Conservation (phyloP, 768 basidiomycete species). For the Rhizopogon vesiculosus region DNA sequence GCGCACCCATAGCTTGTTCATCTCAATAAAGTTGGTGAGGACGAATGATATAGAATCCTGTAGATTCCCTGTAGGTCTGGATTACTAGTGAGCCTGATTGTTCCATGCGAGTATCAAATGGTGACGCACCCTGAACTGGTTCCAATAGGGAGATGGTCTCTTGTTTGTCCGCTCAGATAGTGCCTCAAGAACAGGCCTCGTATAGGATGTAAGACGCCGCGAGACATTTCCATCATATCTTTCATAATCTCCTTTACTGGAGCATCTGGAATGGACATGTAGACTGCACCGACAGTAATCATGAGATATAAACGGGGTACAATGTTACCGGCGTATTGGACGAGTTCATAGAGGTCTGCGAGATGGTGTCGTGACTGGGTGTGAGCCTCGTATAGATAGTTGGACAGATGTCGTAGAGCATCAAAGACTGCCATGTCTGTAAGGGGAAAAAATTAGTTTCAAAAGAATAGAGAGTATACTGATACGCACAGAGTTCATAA, state of each 20-base stretch:
- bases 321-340: conserved; percentile 99
- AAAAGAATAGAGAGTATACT: background rate
- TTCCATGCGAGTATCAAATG: background rate
- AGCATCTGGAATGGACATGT: conserved; percentile 97
- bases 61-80: conserved; percentile 80
- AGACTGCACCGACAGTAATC: conserved; percentile 99
- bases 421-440: conserved; percentile 99
- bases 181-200: conserved; percentile 93
- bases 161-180: conserved; percentile 94
- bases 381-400: conserved; percentile 96
- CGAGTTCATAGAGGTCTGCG: conserved; percentile 97
- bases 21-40: conserved; percentile 97
- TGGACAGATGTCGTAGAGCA: conserved; percentile 89
- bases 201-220: conserved; percentile 96
- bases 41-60: conserved; percentile 96
- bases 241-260: conserved; percentile 99
- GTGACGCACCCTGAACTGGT: conserved; percentile 67
- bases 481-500: conserved; percentile 85
- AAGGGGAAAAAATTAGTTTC: background rate
- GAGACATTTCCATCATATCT: conserved; percentile 99
- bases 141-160: conserved; percentile 93
- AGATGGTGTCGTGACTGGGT: conserved; percentile 88
- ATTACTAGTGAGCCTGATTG: background rate
- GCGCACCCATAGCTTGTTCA: conserved; percentile 99
- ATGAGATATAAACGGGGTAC: conserved; percentile 93